phyloP scores from a whole-genome alignment of 768 basidiomycete genomes.

The Gelatoporia subvermispora region DNA sequence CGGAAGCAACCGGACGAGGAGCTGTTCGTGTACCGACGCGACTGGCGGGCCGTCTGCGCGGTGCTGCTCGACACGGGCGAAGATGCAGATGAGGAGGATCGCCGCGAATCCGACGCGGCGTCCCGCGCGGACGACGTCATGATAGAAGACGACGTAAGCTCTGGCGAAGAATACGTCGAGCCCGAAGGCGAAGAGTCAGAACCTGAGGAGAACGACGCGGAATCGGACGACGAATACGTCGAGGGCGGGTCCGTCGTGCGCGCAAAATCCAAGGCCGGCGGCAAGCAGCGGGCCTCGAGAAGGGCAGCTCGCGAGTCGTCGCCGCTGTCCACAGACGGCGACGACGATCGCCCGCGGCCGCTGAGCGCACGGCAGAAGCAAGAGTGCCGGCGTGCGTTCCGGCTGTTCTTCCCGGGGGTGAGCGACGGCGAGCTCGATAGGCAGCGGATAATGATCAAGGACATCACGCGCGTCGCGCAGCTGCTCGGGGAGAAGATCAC shows the following conservation, averaged over 20 bases:
- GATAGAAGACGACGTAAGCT: constrained; percentile 17
- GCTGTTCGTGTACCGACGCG: constrained; percentile 50
- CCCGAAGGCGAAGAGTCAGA: constrained; percentile 7
- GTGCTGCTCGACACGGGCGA: constrained; percentile 46
- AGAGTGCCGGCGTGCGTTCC: constrained; percentile 54
- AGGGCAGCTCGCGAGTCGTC: background rate
- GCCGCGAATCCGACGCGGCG: constrained; percentile 18
- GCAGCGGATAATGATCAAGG: constrained; percentile 60
- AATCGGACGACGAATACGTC: constrained; percentile 28
- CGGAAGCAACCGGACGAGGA: constrained; percentile 11
- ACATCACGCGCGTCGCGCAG: constrained; percentile 56
- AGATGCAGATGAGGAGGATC: constrained; percentile 23
- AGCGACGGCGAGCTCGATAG: constrained; percentile 38
- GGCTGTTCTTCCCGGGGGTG: constrained; percentile 67
- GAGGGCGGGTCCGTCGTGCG: constrained; percentile 15
- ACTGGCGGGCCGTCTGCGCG: constrained; percentile 80
- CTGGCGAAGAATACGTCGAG: constrained; percentile 28
- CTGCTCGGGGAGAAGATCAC: constrained; percentile 69
- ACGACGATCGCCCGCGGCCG: background rate
- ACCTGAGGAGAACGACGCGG: constrained; percentile 5
- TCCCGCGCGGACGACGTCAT: constrained; percentile 20
- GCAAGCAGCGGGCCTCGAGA: background rate
- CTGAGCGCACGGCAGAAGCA: constrained; percentile 50
- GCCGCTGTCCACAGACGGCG: background rate
- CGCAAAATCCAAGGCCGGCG: constrained; percentile 4